Base-by-base conservation (phyloP, 768 basidiomycete genomes). In the Hypholoma sublateritium region DNA sequence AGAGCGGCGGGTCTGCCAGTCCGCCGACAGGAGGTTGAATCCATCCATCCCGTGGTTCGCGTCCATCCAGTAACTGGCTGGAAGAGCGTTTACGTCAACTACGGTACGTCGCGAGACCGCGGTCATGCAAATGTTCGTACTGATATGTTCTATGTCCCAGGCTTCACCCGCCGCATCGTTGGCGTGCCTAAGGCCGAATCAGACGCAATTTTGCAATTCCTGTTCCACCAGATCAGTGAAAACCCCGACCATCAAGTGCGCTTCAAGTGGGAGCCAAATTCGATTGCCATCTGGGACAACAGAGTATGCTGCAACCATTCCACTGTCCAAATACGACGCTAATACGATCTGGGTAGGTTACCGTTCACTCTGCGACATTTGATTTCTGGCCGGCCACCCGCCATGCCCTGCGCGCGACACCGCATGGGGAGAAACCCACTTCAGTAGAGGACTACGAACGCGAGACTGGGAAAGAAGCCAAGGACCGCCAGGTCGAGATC, bases 231-330 rank as follows among this genome's bases (percentile, higher is more conserved):
- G 65, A 85, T 93, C 62, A 77, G 79, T 50, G 80, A 84, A 60
- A 90, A 86, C 68, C 80, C 82, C 5, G 88, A 89, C 67, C 84
- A 83, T 70, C 89, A 90, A 58, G 86, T 88, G 41, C 85, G 88
- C 57, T 89, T 89, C 79, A 81, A 78, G 59, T 93, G 91, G 91
- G 80, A 87, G 67, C 74, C 77, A 36, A 84, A 91, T 66, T 87
- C 88, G 41, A 74, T 93, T 51, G 91, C 89, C n/a, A 77, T 93
- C 68, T 93, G 92, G 91, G 90, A 93, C 65, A 93, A 93, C 70
- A 78, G 91, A 69, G 88, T 89, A 60, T 37, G 80, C 39, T 52
- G n/a, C 53, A 45, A 11, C 21, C 21, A 9, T 39, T 32, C 3
- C 8, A 49, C 25, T 24, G 17, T 49, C 28, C 19, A 8, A 32